Percentiles rank a stretch among this genome's conserved stretches.
Evolutionary conservation across 2,329 filamentous ascomycete genomes (phyloP).

Genomic region (Drechslerella stenobrocha): DNA sequence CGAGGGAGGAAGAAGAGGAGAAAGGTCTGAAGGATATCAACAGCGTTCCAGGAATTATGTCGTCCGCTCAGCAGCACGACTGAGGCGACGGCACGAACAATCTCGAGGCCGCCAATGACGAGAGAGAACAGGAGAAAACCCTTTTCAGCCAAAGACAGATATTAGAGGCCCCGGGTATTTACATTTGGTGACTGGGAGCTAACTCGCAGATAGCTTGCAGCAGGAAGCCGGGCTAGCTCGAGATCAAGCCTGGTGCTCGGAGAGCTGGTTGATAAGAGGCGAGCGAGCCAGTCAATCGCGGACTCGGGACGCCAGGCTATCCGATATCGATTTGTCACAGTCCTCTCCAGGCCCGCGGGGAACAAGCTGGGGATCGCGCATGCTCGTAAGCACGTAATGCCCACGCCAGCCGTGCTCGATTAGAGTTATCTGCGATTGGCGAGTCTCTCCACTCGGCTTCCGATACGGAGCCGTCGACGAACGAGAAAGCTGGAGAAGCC

Average conservation of each 20-base stretch:
- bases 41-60: not conserved
- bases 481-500: constrained; percentile 23
- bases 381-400: not conserved
- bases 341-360: not conserved
- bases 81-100: not conserved
- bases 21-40: not conserved
- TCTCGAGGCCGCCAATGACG: not conserved
- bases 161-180: constrained; percentile 42
- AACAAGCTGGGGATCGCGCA: not conserved
- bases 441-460: constrained; percentile 28
- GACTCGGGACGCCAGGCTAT: not conserved
- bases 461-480: constrained; percentile 14
- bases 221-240: constrained; percentile 2
- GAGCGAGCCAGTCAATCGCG: not conserved
- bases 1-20: not conserved
- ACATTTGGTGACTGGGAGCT: constrained; percentile 1
- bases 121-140: constrained; percentile 14
- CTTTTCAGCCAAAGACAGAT: constrained; percentile 21
- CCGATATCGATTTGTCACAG: not conserved
- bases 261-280: not conserved
- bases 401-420: not conserved
- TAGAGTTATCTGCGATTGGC: constrained; percentile 1
- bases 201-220: not conserved
- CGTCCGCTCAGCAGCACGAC: not conserved
- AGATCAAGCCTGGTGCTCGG: not conserved